These are phyloP conservation scores for Quercus tomentella DNA, from an alignment of 331 rosid genomes.

Conservation along the genomic window DNA sequence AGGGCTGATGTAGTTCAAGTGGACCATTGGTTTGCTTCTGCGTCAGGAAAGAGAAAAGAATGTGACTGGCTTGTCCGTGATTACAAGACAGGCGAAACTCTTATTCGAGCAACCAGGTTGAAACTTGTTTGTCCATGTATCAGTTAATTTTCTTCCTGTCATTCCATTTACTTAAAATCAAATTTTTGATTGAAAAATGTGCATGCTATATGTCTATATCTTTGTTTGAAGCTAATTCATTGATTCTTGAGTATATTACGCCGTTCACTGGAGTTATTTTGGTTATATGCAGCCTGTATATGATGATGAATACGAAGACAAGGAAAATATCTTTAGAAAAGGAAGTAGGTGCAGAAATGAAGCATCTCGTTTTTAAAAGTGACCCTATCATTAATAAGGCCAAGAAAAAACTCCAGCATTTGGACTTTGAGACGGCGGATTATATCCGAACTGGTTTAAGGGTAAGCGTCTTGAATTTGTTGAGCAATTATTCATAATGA, in stretches of 20 bases:
- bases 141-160: background rate
- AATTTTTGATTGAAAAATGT: background rate
- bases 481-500: background rate
- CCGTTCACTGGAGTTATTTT: too few species aligned
- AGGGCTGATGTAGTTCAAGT: slow-evolving; percentile 20
- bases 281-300: background rate
- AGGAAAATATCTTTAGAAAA: background rate
- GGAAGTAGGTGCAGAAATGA: background rate
- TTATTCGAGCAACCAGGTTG: slow-evolving; percentile 4
- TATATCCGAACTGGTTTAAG: slow-evolving; percentile 15
- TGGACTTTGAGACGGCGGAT: slow-evolving; percentile 17
- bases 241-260: too few species aligned
- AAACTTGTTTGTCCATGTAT: background rate
- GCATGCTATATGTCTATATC: too few species aligned
- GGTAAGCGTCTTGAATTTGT: background rate
- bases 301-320: background rate
- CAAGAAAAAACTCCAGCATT: background rate
- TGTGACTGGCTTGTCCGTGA: slow-evolving; percentile 13
- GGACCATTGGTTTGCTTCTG: slow-evolving; percentile 1
- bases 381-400: slow-evolving; percentile 19
- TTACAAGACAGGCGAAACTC: slow-evolving; percentile 7
- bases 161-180: background rate
- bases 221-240: too few species aligned
- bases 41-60: background rate
- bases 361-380: background rate